Conservation (phyloP, 1,284 basidiomycete genomes). For the Trichosporon faecale region DNA sequence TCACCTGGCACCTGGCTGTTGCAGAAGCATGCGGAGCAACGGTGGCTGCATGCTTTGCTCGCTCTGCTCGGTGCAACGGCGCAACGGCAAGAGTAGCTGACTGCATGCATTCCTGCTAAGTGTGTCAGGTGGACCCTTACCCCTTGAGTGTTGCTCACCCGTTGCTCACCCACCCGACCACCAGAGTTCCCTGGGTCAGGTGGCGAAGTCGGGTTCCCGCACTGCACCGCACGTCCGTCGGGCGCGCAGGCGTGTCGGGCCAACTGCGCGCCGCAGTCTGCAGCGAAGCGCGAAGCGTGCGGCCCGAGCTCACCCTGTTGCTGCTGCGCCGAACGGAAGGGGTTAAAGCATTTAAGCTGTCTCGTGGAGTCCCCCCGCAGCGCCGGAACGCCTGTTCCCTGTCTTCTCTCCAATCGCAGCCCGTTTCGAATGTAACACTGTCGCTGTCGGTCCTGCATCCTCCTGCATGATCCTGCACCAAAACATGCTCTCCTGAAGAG, state of each 20-base stretch:
- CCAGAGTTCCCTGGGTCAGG: background rate
- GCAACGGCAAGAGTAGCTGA: too few relatives aligned
- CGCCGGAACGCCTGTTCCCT: background rate
- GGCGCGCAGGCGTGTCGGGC: too few relatives aligned
- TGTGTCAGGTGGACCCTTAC: constrained; percentile 6
- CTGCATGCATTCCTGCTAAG: background rate
- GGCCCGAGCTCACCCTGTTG: background rate
- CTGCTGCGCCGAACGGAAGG: background rate
- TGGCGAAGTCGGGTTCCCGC: background rate
- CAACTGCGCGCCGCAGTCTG: background rate
- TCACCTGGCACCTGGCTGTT: background rate
- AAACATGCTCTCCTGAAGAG: background rate
- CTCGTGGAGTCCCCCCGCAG: background rate
- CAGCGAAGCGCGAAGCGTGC: background rate
- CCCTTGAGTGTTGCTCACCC: background rate
- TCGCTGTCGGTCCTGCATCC: too few relatives aligned
- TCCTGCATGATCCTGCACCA: background rate
- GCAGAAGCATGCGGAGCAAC: background rate
- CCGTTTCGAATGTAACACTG: background rate
- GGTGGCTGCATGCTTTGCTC: background rate
- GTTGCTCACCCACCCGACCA: background rate
- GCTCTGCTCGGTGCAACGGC: background rate
- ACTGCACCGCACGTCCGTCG: background rate
- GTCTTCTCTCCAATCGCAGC: background rate
- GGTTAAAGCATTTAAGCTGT: constrained; percentile 1